Evolutionary conservation across 495 filamentous ascomycete species (phyloP).

Genomic region (Penicillium longicatenatum): DNA sequence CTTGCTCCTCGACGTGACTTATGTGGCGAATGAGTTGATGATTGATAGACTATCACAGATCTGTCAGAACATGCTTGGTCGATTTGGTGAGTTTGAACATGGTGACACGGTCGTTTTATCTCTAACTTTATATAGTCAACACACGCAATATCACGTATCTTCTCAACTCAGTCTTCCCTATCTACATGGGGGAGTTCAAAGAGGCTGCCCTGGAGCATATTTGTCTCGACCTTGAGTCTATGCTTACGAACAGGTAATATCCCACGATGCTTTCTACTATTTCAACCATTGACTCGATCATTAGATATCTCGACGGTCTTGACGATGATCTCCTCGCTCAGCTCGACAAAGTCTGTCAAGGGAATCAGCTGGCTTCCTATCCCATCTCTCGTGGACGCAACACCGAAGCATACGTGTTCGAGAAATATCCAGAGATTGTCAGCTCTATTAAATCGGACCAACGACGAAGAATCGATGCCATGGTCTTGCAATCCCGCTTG

Average conservation of each 20-base stretch:
- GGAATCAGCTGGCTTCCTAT: conserved; percentile 75
- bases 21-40: conserved; percentile 91
- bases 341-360: conserved; percentile 74
- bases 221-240: conserved; percentile 82
- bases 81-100: conserved; percentile 51
- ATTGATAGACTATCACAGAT: conserved; percentile 86
- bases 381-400: conserved; percentile 75
- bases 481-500: conserved; percentile 59
- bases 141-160: conserved; percentile 84
- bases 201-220: conserved; percentile 87
- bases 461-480: conserved; percentile 58
- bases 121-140: conserved; percentile 44
- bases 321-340: conserved; percentile 79
- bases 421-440: conserved; percentile 68
- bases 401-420: conserved; percentile 67
- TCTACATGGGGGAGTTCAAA: conserved; percentile 82
- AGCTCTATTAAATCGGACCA: conserved; percentile 54
- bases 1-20: conserved; percentile 87
- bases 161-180: conserved; percentile 80
- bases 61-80: conserved; percentile 86
- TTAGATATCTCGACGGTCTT: conserved; percentile 75
- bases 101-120: background rate
- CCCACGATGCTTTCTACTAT: background rate
- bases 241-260: conserved; percentile 82
- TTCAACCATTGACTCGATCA: background rate